Conservation (phyloP, 768 basidiomycete genomes). For the Agaricus sinodeliciosus region DNA sequence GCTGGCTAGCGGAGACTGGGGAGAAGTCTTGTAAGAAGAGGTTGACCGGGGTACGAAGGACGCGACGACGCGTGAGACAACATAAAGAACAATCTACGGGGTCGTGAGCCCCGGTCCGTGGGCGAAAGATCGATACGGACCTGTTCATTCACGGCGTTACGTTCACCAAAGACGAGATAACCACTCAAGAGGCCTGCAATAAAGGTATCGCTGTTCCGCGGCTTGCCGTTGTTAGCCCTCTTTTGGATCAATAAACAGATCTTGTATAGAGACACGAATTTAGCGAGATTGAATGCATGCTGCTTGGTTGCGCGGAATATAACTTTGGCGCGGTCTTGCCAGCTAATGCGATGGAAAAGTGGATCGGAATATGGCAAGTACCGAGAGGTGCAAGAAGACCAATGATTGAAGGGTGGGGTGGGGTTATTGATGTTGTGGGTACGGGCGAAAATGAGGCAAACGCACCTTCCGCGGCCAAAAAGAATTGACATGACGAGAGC, state of each 20-base stretch:
- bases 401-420: constrained; percentile 4
- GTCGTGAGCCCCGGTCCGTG: constrained; percentile 3
- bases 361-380: background rate
- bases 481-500: constrained; percentile 94
- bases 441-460: constrained; percentile 16
- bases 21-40: constrained; percentile 42
- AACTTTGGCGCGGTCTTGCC: constrained; percentile 54
- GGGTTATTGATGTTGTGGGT: background rate
- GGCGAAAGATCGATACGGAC: constrained; percentile 33
- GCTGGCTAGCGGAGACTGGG: constrained; percentile 31
- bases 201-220: constrained; percentile 78
- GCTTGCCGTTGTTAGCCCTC: constrained; percentile 76
- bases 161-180: constrained; percentile 80
- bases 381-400: background rate
- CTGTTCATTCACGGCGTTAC: constrained; percentile 89
- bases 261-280: constrained; percentile 95
- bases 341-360: constrained; percentile 37
- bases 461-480: constrained; percentile 88
- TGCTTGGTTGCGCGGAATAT: constrained; percentile 85
- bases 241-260: constrained; percentile 74
- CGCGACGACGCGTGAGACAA: constrained; percentile 86
- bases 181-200: constrained; percentile 91
- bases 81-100: constrained; percentile 88
- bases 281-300: constrained; percentile 87
- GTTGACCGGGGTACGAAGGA: constrained; percentile 83